Conservation (phyloP, 2,329 filamentous ascomycete species). For the Aureobasidium sp. region DNA sequence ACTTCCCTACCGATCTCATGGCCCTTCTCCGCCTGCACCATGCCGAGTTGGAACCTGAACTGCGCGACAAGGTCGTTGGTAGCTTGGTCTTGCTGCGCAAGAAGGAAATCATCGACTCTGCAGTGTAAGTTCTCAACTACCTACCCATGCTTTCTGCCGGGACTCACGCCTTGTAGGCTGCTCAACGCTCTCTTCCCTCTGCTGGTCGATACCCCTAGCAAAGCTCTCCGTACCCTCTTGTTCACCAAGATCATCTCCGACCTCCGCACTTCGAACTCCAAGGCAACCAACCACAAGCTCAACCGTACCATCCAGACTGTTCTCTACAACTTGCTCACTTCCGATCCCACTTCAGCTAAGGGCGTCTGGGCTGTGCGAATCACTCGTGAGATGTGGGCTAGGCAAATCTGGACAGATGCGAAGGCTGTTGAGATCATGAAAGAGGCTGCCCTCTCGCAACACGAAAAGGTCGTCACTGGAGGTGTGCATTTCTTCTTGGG, state of each 20-base stretch:
- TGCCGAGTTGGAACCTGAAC: constrained; percentile 69
- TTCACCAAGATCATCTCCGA: constrained; percentile 89
- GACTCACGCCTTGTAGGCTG: constrained; percentile 37
- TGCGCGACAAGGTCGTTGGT: constrained; percentile 90
- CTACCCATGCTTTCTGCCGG: constrained; percentile 11
- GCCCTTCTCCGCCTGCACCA: constrained; percentile 76
- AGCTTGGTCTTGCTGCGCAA: constrained; percentile 79
- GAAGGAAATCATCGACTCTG: constrained; percentile 87
- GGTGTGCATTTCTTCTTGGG: constrained; percentile 93
- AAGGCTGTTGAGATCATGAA: constrained; percentile 98
- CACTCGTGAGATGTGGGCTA: constrained; percentile 90
- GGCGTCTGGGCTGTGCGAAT: constrained; percentile 95
- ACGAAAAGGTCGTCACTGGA: constrained; percentile 84
- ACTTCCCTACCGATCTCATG: constrained; percentile 75
- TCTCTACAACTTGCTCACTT: constrained; percentile 82
- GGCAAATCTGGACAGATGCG: constrained; percentile 90
- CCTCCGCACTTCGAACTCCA: constrained; percentile 78
- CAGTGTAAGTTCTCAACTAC: constrained; percentile 39
- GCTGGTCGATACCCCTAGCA: constrained; percentile 84
- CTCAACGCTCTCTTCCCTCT: constrained; percentile 93
- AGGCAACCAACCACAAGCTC: constrained; percentile 81
- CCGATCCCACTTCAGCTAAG: constrained; percentile 76
- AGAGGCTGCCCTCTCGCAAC: constrained; percentile 78
- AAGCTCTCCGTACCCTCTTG: constrained; percentile 75
- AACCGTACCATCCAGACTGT: constrained; percentile 92